phyloP scores from a whole-genome alignment of 2,329 filamentous ascomycete species.

The Fusarium sp. region DNA sequence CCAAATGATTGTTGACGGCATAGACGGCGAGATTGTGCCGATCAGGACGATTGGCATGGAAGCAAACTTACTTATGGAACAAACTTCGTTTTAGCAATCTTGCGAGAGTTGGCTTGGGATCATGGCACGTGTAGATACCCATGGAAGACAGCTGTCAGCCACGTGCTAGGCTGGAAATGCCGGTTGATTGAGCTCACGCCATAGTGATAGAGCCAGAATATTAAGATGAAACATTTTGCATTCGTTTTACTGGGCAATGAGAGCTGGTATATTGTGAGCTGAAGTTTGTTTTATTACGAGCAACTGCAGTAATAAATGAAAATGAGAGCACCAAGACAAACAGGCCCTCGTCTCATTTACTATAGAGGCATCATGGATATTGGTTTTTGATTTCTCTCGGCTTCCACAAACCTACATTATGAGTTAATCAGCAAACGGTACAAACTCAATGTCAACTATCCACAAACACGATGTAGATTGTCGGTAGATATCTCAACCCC shows the following conservation, averaged over 20 bases:
- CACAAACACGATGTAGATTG: not conserved
- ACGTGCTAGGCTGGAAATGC: conserved; percentile 23
- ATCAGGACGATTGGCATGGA: conserved; percentile 8
- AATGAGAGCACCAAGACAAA: not conserved
- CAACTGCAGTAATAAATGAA: not conserved
- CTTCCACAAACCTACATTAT: not conserved
- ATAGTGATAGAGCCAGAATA: conserved; percentile 1
- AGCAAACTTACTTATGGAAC: conserved; percentile 2
- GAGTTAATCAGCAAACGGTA: not conserved
- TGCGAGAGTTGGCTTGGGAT: conserved; percentile 17
- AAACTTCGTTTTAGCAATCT: conserved; percentile 13
- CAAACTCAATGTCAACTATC: not conserved
- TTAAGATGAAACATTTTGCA: not conserved
- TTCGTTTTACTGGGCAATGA: not conserved
- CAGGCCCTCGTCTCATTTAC: not conserved
- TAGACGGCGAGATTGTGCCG: conserved; percentile 2
- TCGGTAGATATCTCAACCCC: not conserved
- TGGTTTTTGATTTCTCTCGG: not conserved
- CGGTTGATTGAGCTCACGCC: conserved; percentile 10
- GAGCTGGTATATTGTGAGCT: not conserved
- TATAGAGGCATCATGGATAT: not conserved
- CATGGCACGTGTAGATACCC: conserved; percentile 20
- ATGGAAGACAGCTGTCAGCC: conserved; percentile 30
- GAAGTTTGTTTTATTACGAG: not conserved
- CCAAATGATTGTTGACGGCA: not conserved